A percentile compares a stretch with the other conserved stretches of the same genome.
phyloP scores from a whole-genome alignment of 2,329 filamentous ascomycete genomes.

The Diaporthe capsici region DNA sequence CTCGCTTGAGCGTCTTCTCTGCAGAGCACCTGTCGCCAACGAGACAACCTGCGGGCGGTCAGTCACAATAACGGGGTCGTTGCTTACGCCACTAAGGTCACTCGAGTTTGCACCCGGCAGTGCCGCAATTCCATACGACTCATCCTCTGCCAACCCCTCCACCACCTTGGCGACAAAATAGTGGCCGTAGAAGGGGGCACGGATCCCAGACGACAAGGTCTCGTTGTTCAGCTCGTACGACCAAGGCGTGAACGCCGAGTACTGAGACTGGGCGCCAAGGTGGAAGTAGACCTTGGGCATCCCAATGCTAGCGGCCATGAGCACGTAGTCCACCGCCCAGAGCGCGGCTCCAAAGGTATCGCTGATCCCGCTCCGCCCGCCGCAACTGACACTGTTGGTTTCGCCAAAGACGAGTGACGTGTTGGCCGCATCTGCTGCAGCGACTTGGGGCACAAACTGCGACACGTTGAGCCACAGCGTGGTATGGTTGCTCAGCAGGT shows the following conservation, averaged over 20 bases:
- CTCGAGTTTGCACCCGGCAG: constrained; percentile 53
- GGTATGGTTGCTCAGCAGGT: constrained; percentile 51
- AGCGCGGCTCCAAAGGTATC: constrained; percentile 64
- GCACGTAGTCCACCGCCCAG: constrained; percentile 63
- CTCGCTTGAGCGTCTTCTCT: neutral
- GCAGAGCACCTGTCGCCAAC: neutral
- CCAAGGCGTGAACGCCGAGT: constrained; percentile 42
- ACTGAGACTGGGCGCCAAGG: constrained; percentile 43
- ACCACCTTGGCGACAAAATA: constrained; percentile 52
- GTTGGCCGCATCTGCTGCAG: constrained; percentile 50
- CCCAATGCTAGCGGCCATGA: constrained; percentile 52
- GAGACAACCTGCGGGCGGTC: neutral
- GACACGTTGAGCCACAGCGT: constrained; percentile 49
- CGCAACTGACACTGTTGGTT: constrained; percentile 60
- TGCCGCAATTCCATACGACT: constrained; percentile 46
- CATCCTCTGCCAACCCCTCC: constrained; percentile 35
- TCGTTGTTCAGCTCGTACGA: constrained; percentile 50
- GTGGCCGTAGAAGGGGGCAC: constrained; percentile 52
- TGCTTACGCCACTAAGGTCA: constrained; percentile 48
- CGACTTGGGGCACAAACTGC: constrained; percentile 45
- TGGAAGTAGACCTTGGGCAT: constrained; percentile 60
- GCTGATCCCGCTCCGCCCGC: constrained; percentile 56
- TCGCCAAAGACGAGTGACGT: constrained; percentile 61
- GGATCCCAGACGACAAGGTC: constrained; percentile 49
- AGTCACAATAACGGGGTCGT: neutral